Evolutionary conservation across 2,329 filamentous ascomycete genomes (phyloP).

Genomic region (Aureobasidium sp.): DNA sequence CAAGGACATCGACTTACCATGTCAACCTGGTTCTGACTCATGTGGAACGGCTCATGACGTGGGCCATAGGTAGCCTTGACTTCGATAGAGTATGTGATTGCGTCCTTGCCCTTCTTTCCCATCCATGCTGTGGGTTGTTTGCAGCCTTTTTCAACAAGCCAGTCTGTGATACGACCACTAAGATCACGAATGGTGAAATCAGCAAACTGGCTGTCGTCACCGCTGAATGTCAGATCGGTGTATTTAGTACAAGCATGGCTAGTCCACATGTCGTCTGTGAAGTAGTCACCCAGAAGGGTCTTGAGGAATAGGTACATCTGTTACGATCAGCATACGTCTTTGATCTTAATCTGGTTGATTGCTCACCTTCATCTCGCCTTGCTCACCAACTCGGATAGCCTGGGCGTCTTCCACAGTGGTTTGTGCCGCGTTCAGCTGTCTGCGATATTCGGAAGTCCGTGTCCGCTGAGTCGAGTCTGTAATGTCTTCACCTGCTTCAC

Average conservation of each 20-base stretch:
- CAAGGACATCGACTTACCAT: background rate
- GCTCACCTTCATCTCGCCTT: conserved; percentile 7
- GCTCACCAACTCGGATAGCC: background rate
- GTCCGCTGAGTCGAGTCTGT: background rate
- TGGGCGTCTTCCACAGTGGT: background rate
- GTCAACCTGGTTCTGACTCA: conserved; percentile 18
- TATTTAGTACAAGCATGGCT: conserved; percentile 9
- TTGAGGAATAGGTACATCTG: background rate
- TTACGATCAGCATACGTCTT: background rate
- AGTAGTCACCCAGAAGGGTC: background rate
- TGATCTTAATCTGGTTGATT: background rate
- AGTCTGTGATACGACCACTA: conserved; percentile 5
- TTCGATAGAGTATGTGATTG: conserved; percentile 19
- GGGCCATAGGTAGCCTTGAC: conserved; percentile 17
- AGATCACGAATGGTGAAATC: conserved; percentile 17
- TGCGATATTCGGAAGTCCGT: background rate
- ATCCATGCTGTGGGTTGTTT: background rate
- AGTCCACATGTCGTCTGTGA: conserved; percentile 14
- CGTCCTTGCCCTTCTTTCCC: background rate
- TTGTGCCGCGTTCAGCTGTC: background rate
- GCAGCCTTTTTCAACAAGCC: conserved; percentile 10
- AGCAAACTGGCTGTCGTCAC: conserved; percentile 11
- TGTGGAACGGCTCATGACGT: conserved; percentile 15
- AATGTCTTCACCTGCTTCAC: background rate
- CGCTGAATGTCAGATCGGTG: conserved; percentile 4